A percentile compares a stretch with the other conserved stretches of the same genome.
phyloP scores from a whole-genome alignment of 352 stramenopile species.

The Pythium coloratum region DNA sequence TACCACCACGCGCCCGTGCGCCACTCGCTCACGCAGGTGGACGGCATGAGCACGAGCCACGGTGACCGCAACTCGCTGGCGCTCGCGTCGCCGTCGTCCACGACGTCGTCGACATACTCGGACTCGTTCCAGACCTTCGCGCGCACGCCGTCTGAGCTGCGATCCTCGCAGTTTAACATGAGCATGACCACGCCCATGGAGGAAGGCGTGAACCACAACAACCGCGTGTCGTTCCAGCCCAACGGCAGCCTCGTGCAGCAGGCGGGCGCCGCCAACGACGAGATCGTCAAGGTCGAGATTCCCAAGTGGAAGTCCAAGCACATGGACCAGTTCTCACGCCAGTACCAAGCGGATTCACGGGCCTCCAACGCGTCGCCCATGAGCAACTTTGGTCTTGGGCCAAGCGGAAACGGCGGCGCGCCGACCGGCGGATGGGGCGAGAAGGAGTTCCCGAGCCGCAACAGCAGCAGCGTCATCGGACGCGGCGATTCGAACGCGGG shows the following conservation, averaged over 20 bases:
- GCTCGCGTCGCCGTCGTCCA: constrained; percentile 24
- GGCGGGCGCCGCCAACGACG: constrained; percentile 31
- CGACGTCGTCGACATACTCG: constrained; percentile 27
- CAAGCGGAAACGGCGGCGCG: constrained; percentile 11
- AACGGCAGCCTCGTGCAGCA: constrained; percentile 28
- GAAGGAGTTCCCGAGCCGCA: constrained; percentile 49
- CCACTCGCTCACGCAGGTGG: constrained; percentile 24
- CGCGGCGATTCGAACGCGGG: constrained; percentile 4
- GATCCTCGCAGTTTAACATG: constrained; percentile 23
- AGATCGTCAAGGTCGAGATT: constrained; percentile 77
- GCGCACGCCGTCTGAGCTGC: constrained; percentile 24
- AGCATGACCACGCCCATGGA: constrained; percentile 2
- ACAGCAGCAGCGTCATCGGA: constrained; percentile 46
- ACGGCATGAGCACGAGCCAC: constrained; percentile 14
- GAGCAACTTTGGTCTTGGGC: constrained; percentile 9
- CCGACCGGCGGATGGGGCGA: constrained; percentile 22
- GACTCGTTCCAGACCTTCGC: constrained; percentile 27
- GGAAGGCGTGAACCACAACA: constrained; percentile 29
- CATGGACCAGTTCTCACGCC: constrained; percentile 28
- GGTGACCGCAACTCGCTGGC: constrained; percentile 16
- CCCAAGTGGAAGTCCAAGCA: constrained; percentile 66
- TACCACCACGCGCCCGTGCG: constrained; percentile 27
- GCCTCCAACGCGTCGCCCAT: constrained; percentile 1
- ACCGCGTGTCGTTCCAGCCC: constrained; percentile 35
- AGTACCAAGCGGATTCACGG: constrained; percentile 7